phyloP scores from a whole-genome alignment of 2,329 filamentous ascomycete species.

The Diaporthe australafricana region DNA sequence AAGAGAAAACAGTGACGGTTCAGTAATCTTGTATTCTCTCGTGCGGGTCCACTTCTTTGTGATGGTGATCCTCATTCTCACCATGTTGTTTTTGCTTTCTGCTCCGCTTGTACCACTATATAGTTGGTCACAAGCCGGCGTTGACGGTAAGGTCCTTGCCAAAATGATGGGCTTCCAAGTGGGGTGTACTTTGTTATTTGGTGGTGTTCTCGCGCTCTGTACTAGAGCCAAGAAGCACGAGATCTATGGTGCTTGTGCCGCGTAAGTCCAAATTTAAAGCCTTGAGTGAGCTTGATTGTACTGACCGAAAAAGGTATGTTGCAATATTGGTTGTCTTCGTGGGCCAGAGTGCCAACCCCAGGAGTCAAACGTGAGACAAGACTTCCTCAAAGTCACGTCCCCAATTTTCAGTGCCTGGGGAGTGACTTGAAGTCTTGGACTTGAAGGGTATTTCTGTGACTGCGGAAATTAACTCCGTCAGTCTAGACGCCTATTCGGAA shows the following conservation, averaged over 20 bases:
- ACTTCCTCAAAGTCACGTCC: too few relatives aligned
- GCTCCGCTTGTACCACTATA: constrained; percentile 1
- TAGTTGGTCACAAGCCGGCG: neutral
- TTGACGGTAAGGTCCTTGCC: neutral
- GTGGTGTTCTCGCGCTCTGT: constrained; percentile 10
- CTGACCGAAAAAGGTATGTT: constrained; percentile 1
- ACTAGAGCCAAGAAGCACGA: constrained; percentile 25
- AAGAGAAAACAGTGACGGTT: neutral
- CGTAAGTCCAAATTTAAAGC: neutral
- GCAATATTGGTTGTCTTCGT: constrained; percentile 27
- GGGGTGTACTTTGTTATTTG: constrained; percentile 1
- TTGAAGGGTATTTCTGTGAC: too few relatives aligned
- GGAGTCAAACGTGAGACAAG: neutral
- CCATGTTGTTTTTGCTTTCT: constrained; percentile 6
- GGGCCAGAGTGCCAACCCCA: constrained; percentile 1
- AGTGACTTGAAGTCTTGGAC: neutral
- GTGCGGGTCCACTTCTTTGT: neutral
- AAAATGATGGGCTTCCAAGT: constrained; percentile 30
- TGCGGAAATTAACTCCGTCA: too few relatives aligned
- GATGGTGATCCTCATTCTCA: neutral
- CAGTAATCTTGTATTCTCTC: neutral
- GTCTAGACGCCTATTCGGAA: too few relatives aligned
- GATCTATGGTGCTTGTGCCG: constrained; percentile 13
- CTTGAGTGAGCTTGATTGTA: accelerated
- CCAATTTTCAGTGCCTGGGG: neutral